phyloP scores from a whole-genome alignment of 225 moss, liverwort and hornwort species.

The Bryum argenteum region DNA sequence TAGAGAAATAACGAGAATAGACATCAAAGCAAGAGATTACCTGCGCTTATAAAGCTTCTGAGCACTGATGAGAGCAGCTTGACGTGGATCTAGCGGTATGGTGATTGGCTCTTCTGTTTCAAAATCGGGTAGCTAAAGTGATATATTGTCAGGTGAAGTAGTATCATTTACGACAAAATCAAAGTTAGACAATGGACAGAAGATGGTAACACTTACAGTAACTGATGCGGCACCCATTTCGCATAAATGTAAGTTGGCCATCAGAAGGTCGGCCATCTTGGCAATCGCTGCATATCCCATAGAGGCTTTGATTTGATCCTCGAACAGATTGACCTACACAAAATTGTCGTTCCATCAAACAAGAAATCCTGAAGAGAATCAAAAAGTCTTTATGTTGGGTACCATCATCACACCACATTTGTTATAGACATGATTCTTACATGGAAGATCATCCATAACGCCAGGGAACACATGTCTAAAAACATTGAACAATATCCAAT shows the following conservation, averaged over 20 bases:
- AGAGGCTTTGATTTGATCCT: constrained; percentile 57
- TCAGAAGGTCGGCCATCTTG: constrained; percentile 58
- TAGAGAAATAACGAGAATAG: constrained; percentile 2
- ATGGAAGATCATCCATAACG: not conserved
- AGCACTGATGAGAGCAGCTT: constrained; percentile 54
- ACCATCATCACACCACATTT: not conserved
- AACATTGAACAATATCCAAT: constrained; percentile 19
- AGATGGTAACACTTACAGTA: constrained; percentile 41
- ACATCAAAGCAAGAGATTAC: constrained; percentile 26
- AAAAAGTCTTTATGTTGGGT: not conserved
- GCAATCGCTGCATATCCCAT: constrained; percentile 37
- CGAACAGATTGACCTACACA: constrained; percentile 48
- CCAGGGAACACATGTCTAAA: constrained; percentile 9
- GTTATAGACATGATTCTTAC: not conserved
- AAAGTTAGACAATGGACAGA: not conserved
- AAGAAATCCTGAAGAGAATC: constrained; percentile 22
- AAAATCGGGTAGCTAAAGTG: constrained; percentile 61
- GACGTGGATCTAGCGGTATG: constrained; percentile 56
- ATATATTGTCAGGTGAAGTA: constrained; percentile 32
- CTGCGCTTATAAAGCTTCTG: constrained; percentile 73
- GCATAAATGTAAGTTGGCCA: constrained; percentile 61
- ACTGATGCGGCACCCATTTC: constrained; percentile 47
- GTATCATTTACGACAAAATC: constrained; percentile 1
- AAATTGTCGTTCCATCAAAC: constrained; percentile 16
- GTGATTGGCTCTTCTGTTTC: constrained; percentile 56